Evolutionary conservation across 75 land plant species (phyloP).

Genomic region (Isoetes taiwanensis): DNA sequence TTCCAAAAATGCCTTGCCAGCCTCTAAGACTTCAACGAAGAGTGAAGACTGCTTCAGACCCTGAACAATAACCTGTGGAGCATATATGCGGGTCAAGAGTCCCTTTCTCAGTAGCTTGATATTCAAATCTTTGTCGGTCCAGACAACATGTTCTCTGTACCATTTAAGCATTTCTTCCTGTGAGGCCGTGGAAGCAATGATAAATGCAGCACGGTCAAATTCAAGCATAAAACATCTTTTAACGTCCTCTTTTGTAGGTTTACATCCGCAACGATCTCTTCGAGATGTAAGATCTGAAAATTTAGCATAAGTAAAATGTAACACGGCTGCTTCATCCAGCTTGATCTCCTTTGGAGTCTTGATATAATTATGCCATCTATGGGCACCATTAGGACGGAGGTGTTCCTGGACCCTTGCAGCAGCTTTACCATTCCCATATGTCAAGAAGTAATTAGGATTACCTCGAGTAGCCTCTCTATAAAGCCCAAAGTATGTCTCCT

Average conservation of each 20-base stretch:
- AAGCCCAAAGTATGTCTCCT: conserved; percentile 82
- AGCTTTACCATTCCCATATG: conserved; percentile 98
- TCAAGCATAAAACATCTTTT: conserved; percentile 96
- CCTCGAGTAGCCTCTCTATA: conserved; percentile 92
- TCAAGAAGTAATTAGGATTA: conserved; percentile 94
- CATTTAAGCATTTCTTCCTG: conserved; percentile 86
- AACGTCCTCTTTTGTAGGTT: conserved; percentile 96
- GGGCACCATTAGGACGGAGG: conserved; percentile 97
- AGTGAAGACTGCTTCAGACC: conserved; percentile 32
- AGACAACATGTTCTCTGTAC: conserved; percentile 80
- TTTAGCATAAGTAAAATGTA: conserved; percentile 88
- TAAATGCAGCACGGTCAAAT: conserved; percentile 91
- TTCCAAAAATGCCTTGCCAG: conserved; percentile 21
- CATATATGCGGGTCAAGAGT: conserved; percentile 78
- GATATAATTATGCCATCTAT: conserved; percentile 96
- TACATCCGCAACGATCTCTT: conserved; percentile 94
- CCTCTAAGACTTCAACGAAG: conserved; percentile 20
- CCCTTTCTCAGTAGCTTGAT: conserved; percentile 77
- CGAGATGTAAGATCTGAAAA: conserved; percentile 93
- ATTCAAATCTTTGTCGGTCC: conserved; percentile 64
- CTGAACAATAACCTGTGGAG: conserved; percentile 49
- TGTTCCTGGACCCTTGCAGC: conserved; percentile 91
- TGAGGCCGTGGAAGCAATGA: conserved; percentile 94
- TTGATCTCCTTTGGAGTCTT: conserved; percentile 96
- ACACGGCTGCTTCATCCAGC: conserved; percentile 88